Base-by-base conservation (phyloP, 1,284 basidiomycete species). In the Inonotus obliquus region DNA sequence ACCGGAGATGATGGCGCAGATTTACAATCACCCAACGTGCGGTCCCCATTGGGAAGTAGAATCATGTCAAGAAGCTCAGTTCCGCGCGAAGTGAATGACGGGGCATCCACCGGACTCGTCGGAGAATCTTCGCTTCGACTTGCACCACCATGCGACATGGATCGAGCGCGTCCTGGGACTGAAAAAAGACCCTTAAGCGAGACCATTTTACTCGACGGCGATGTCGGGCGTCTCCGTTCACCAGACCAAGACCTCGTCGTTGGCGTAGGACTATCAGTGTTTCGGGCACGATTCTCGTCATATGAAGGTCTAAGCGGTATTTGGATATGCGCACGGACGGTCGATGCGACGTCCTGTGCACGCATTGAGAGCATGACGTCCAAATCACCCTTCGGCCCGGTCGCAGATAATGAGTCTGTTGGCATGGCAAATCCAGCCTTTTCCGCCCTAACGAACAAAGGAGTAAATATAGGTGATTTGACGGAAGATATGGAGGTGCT, bases 361-460 rank as follows among this genome's bases (percentile, higher is more conserved):
- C 85, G 85, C 77, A 91, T 87, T n/a, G 86, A 86, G 35, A 91
- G 76, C 81, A 90, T 87, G 54, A 90, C 89, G 70, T 91, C 88
- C 76, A 91, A 81, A 68, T 91, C 88, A 4, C 89, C 88, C 57
- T 83, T 79, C 21, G 88, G 88, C 63, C 88, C 88, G 41, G 51
- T 80, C 73, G 13, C 73, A 74, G 35, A 76, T 75, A 17, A 76
- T 68, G 25, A 76, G 39, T 74, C 74, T 0, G 75, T 69, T 21
- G 81, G 76, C 41, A 80, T 73, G 45, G 84, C 81, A 38, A 89
- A 71, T 19, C 87, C 88, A 17, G 84, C 86, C 19, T 84, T 83
- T 44, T 87, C 75, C 54, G 86, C 84, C 67, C 87, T 89, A 64
- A 32, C 38, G 32, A 55, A 47, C 29, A 17, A 54, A 38, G 25